Evolutionary conservation across 345 rosid genomes (phyloP).

Genomic region (Camelina laxa): DNA sequence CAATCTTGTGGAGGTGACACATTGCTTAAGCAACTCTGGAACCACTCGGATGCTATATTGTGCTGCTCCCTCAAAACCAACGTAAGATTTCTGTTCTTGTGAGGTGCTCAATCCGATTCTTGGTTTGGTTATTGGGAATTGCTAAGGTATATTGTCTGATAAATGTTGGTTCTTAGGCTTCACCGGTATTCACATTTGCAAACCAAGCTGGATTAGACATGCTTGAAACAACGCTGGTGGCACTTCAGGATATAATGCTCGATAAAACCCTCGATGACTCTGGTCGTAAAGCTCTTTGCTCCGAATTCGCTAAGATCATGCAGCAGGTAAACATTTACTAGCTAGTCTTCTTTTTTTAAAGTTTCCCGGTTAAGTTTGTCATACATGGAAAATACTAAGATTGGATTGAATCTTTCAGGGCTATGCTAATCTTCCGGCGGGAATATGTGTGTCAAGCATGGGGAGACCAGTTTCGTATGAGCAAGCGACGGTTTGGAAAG

Average conservation of each 20-base stretch:
- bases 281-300: constrained; percentile 76
- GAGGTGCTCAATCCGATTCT: neutral
- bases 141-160: neutral
- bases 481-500: constrained; percentile 91
- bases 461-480: constrained; percentile 90
- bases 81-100: constrained; percentile 44
- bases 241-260: constrained; percentile 93
- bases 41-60: constrained; percentile 81
- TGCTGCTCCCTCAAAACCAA: constrained; percentile 90
- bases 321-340: constrained; percentile 62
- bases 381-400: neutral
- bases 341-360: too few relatives aligned
- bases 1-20: constrained; percentile 56
- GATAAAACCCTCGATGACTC: constrained; percentile 91
- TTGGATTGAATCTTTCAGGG: constrained; percentile 54
- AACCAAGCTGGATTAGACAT: constrained; percentile 98
- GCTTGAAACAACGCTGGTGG: constrained; percentile 95
- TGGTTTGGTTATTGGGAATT: neutral
- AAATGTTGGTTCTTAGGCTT: constrained; percentile 53
- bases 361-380: neutral
- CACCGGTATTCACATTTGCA: constrained; percentile 82
- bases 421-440: constrained; percentile 72
- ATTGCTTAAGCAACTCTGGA: constrained; percentile 87
- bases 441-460: constrained; percentile 89
- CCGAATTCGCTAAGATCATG: constrained; percentile 85